Conservation (phyloP, 306 rosid genomes). For the Malus fusca region DNA sequence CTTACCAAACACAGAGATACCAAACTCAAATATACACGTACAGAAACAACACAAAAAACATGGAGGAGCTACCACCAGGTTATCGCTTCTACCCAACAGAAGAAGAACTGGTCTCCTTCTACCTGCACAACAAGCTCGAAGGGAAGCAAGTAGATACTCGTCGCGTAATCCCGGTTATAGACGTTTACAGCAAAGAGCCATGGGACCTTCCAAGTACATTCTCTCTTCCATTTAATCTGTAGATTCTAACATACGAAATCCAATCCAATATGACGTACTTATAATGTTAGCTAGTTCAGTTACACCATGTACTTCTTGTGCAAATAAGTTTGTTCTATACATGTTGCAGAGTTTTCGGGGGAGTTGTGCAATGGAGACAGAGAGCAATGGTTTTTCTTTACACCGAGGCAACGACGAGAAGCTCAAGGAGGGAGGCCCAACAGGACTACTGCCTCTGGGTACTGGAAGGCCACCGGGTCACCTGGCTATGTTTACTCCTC, state of each 20-base stretch:
- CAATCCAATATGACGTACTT: background rate
- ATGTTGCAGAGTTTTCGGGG: constrained; percentile 51
- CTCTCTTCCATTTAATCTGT: background rate
- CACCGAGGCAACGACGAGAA: constrained; percentile 65
- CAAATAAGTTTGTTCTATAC: background rate
- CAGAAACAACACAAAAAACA: background rate
- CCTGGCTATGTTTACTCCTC: constrained; percentile 74
- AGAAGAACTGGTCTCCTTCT: constrained; percentile 71
- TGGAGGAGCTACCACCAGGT: constrained; percentile 40
- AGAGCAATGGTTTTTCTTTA: constrained; percentile 93
- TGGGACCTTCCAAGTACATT: constrained; percentile 62
- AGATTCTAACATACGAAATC: too few species aligned
- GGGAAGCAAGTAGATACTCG: constrained; percentile 24
- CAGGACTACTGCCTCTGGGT: constrained; percentile 66
- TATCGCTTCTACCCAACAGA: constrained; percentile 83
- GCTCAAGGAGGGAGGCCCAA: constrained; percentile 74
- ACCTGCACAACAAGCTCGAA: constrained; percentile 51
- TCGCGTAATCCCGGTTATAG: constrained; percentile 51
- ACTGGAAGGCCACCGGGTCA: constrained; percentile 93
- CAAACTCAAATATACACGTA: background rate
- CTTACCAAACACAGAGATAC: background rate
- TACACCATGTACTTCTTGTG: background rate
- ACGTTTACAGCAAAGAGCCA: constrained; percentile 59
- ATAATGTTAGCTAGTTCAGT: too few species aligned
- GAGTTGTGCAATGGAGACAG: constrained; percentile 58